Conservation (phyloP, 805 yeast genomes). For the Ogataea haglerorum region DNA sequence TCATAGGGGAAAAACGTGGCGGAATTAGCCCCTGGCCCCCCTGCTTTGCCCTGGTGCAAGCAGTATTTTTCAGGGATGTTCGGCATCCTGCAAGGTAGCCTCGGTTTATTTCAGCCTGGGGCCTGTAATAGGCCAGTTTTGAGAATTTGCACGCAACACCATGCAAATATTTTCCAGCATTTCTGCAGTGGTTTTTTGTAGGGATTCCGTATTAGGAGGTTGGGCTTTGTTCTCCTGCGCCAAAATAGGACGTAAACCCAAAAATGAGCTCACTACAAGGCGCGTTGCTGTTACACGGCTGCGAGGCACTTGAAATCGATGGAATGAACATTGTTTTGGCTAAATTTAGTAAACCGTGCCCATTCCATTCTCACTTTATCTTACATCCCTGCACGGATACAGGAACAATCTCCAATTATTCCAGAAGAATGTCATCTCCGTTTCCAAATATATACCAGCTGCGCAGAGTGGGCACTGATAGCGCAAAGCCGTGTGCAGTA, state of each 20-base stretch:
- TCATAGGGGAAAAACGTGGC: neutral
- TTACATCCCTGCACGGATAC: constrained; percentile 5
- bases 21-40: constrained; percentile 1
- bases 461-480: constrained; percentile 40
- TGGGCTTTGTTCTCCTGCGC: neutral
- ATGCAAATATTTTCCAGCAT: neutral
- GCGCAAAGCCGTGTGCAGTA: constrained; percentile 43
- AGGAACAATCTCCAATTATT: neutral
- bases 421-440: constrained; percentile 15
- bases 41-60: neutral
- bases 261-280: constrained; percentile 1
- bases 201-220: neutral
- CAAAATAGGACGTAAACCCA: neutral
- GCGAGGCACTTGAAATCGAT: neutral
- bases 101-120: neutral
- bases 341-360: neutral
- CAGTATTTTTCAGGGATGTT: neutral
- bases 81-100: neutral
- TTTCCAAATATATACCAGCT: constrained; percentile 35
- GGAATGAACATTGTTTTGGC: neutral
- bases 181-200: neutral
- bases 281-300: neutral
- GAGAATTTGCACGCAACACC: neutral
- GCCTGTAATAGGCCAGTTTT: neutral
- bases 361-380: neutral